phyloP scores from a whole-genome alignment of 352 stramenopile genomes.

The Phytophthora meadii region DNA sequence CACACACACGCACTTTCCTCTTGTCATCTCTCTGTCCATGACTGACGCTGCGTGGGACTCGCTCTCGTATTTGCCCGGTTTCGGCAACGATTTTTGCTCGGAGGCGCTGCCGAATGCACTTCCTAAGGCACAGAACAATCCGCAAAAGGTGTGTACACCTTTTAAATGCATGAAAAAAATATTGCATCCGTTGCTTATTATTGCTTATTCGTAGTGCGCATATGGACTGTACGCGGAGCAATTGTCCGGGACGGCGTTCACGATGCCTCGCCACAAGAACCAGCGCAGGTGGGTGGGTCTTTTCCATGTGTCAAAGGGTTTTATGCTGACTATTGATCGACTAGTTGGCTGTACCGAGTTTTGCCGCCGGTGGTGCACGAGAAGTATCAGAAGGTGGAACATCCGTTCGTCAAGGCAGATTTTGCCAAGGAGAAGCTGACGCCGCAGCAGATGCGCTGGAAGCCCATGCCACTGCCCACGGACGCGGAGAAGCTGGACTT shows the following conservation, averaged over 20 bases:
- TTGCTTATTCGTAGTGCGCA: slow-evolving; percentile 55
- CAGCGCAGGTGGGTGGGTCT: slow-evolving; percentile 75
- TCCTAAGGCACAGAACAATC: slow-evolving; percentile 95
- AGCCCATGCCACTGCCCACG: slow-evolving; percentile 78
- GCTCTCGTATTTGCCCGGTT: slow-evolving; percentile 91
- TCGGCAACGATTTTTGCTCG: slow-evolving; percentile 95
- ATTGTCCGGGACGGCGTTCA: slow-evolving; percentile 97
- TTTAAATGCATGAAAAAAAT: too few species aligned
- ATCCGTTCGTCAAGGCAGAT: slow-evolving; percentile 71
- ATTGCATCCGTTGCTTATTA: neutral
- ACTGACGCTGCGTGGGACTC: slow-evolving; percentile 51
- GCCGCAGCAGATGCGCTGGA: slow-evolving; percentile 94
- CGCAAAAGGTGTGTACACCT: slow-evolving; percentile 66
- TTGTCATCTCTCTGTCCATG: slow-evolving; percentile 9
- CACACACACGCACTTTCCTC: neutral
- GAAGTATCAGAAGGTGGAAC: slow-evolving; percentile 57
- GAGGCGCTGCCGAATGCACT: slow-evolving; percentile 91
- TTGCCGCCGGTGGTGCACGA: slow-evolving; percentile 87
- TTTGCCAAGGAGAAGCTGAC: slow-evolving; percentile 76
- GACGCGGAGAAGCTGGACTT: slow-evolving; percentile 82
- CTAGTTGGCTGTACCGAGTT: slow-evolving; percentile 94
- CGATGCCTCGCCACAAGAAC: slow-evolving; percentile 89
- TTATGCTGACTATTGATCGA: neutral
- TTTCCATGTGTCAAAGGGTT: slow-evolving; percentile 26
- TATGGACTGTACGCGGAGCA: slow-evolving; percentile 96